Conservation (phyloP, 2,329 filamentous ascomycete genomes). For the Fusarium praegraminearum region DNA sequence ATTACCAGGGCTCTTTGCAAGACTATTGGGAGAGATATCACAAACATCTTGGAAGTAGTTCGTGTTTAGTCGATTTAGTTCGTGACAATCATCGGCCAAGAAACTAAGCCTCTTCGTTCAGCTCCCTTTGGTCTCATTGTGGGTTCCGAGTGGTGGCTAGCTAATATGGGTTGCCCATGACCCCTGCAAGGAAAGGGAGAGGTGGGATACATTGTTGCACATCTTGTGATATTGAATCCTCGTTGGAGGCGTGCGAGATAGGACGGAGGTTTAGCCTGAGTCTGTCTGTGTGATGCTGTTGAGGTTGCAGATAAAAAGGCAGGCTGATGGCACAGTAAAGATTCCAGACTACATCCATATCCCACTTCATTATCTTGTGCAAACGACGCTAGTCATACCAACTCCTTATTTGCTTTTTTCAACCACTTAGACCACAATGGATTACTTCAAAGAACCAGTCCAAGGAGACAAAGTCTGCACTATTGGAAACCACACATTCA, state of each 20-base stretch:
- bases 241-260: not conserved
- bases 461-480: not conserved
- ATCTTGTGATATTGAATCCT: not conserved
- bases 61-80: conserved; percentile 1
- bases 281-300: not conserved
- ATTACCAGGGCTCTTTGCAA: not conserved
- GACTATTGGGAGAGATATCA: conserved; percentile 13
- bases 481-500: conserved; percentile 18
- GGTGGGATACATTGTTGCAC: not conserved
- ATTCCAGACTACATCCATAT: not conserved
- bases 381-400: not conserved
- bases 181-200: not conserved
- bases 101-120: not conserved
- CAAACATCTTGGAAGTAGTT: not conserved
- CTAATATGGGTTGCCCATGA: not conserved
- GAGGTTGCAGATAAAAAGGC: not conserved
- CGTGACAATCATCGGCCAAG: not conserved
- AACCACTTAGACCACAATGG: not conserved
- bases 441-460: not conserved
- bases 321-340: not conserved
- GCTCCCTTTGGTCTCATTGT: not conserved
- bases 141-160: not conserved
- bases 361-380: not conserved
- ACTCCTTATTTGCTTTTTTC: not conserved
- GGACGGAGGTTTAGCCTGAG: not conserved